These are phyloP conservation scores for Kuraishia hungarica DNA, from an alignment of 805 yeast genomes.

Conservation along the genomic window DNA sequence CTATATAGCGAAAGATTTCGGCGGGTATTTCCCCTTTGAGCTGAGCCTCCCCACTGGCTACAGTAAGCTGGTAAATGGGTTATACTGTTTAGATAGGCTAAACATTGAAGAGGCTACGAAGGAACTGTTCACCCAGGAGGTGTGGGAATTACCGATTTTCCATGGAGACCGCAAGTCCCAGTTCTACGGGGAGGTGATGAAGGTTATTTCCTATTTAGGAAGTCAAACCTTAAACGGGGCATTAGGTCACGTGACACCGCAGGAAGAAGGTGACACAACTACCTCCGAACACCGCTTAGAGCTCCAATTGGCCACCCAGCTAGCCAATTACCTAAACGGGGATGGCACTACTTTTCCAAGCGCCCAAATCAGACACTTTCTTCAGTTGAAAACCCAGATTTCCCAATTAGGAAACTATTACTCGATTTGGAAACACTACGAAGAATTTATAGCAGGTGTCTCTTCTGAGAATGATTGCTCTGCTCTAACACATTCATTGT, in stretches of 20 bases:
- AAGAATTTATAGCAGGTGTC: neutral
- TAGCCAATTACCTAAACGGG: neutral
- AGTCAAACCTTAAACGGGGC: neutral
- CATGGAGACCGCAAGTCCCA: neutral
- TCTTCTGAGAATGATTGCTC: too few relatives aligned
- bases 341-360: neutral
- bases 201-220: neutral
- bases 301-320: neutral
- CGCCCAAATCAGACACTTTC: neutral
- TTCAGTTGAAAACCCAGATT: neutral
- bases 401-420: neutral
- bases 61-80: neutral
- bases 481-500: neutral
- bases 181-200: neutral
- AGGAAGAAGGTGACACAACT: neutral
- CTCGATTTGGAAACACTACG: neutral
- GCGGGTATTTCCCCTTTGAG: neutral
- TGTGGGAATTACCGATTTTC: neutral
- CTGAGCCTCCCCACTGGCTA: neutral
- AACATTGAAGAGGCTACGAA: neutral
- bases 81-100: neutral
- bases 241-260: neutral
- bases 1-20: conserved; percentile 1
- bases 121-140: neutral
- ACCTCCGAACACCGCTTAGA: too few relatives aligned